Percentiles rank a stretch among this genome's conserved stretches.
phyloP scores from a whole-genome alignment of 345 rosid genomes.

The Clausena lansium region DNA sequence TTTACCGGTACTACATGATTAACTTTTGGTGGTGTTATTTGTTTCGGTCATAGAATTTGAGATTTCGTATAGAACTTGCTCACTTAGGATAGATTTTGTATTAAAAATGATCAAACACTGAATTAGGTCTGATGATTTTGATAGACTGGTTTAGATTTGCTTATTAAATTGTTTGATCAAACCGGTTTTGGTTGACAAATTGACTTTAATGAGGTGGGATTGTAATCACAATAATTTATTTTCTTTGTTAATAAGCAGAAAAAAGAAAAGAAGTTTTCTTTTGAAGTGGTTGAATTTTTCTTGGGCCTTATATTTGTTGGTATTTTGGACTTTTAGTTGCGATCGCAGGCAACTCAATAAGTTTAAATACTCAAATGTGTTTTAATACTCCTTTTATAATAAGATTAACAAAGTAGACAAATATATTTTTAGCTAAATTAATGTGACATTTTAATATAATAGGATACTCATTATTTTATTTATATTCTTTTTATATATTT shows the following conservation, averaged over 20 bases:
- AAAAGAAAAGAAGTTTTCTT: not conserved
- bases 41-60: not conserved
- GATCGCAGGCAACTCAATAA: too few species aligned
- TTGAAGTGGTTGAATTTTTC: not conserved
- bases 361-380: too few species aligned
- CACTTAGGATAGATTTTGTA: not conserved
- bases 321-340: too few species aligned
- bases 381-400: too few species aligned
- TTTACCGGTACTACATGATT: not conserved
- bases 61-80: not conserved
- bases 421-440: too few species aligned
- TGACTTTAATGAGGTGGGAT: not conserved
- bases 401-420: too few species aligned
- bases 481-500: too few species aligned
- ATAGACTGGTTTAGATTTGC: not conserved
- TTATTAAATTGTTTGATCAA: not conserved
- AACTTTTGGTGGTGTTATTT: not conserved
- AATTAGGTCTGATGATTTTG: not conserved
- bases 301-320: too few species aligned
- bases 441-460: too few species aligned
- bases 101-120: not conserved
- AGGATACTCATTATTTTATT: too few species aligned
- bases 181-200: not conserved
- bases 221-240: not conserved
- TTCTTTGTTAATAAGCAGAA: not conserved